Evolutionary conservation across 306 rosid species (phyloP), one percentile per base, ranked within the genome.

Genomic region (Medicago lupulina): DNA sequence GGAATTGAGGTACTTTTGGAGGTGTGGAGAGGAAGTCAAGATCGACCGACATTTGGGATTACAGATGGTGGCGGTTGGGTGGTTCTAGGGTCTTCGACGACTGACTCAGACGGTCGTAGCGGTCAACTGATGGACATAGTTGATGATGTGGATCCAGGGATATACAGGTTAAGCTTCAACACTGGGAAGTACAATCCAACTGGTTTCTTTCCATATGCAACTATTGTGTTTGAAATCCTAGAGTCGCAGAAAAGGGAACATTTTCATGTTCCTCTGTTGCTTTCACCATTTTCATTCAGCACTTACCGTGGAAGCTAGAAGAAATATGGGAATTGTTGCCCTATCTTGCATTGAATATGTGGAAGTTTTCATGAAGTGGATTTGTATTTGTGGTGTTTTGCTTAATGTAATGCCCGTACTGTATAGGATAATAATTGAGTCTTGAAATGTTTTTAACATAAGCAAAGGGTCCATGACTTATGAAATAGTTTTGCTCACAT

Each of bases 281-380:
- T 95, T 76, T 86, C 98, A 0, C 98, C 97, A 0, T 95, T 90
- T 85, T 90, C 97, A 2, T 89, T 89, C 86, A 76, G 89, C 54
- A 92, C 98, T 38, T 95, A 90, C 81, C 92, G 98, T 10, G 97
- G 97, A 82, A 92, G 97, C 88, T 95, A 92, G 89, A 71, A 67
- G 58, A 44, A 74, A 51, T 55, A 43, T 16, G 9, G 66, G 57
- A 73, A 71, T 4, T 53, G 40, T 47, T 39, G 71, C 70, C 7
- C 38, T 54, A 12, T 74, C 23, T 34, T 62, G 69, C 28, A 40
- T 17, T 19, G 25, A 63, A 68, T 53, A 43, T 21, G 23, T 60
- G 38, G 49, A 19, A 60, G 70, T 64, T 71, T 76, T 54, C 62
- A 28, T 75, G 51, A 53, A 31, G 49, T 71, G 38, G 19, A 41